A percentile compares a stretch with the other conserved stretches of the same genome.
phyloP scores from a whole-genome alignment of 192 early-diverging fungal species.

The Spinellus fusiger region DNA sequence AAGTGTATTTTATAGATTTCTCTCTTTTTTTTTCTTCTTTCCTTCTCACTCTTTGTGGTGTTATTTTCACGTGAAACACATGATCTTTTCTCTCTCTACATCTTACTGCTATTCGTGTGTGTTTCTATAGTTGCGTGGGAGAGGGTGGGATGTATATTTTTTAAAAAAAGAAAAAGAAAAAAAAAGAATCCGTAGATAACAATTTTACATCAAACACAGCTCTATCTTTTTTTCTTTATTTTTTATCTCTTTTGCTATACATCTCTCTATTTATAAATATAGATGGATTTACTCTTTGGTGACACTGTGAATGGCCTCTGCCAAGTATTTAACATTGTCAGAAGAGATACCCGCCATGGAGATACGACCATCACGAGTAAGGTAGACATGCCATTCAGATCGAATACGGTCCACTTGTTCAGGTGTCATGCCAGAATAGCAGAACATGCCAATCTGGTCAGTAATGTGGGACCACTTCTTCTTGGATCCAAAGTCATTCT shows the following conservation, averaged over 20 bases:
- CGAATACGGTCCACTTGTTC: conserved; percentile 83
- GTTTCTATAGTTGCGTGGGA: too few species aligned
- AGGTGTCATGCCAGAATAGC: conserved; percentile 86
- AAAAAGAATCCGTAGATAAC: too few species aligned
- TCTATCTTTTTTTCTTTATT: too few species aligned
- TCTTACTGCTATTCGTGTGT: too few species aligned
- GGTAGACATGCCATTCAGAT: conserved; percentile 83
- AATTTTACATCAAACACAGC: too few species aligned
- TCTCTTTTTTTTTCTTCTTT: too few species aligned
- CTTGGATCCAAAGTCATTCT: conserved; percentile 75
- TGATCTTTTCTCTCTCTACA: too few species aligned
- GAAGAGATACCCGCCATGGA: conserved; percentile 94
- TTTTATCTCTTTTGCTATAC: background rate
- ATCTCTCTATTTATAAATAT: background rate
- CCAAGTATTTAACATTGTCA: conserved; percentile 92
- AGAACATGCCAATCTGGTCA: conserved; percentile 97
- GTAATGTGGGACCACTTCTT: conserved; percentile 83
- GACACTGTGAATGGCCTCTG: conserved; percentile 91
- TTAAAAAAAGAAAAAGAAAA: too few species aligned
- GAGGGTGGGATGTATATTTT: too few species aligned
- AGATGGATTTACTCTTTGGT: conserved; percentile 52
- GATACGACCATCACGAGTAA: conserved; percentile 93
- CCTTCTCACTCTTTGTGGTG: too few species aligned
- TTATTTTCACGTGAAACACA: background rate
- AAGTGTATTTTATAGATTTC: too few species aligned